Evolutionary conservation across 2,329 filamentous ascomycete genomes (phyloP).

Genomic region (Bisporella sp.): DNA sequence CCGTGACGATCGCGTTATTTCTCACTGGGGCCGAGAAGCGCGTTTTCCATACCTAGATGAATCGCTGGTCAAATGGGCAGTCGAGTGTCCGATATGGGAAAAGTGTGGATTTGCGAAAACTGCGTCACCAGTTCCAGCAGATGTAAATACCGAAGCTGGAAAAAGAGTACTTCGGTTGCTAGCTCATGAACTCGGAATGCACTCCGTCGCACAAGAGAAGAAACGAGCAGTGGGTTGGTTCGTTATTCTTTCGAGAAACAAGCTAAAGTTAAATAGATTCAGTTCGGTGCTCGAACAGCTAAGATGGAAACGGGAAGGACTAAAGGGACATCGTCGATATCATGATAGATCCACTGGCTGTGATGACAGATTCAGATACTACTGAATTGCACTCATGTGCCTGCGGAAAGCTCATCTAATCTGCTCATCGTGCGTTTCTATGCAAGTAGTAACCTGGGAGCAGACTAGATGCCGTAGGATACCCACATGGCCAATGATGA

Average conservation of each 20-base stretch:
- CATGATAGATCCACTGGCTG: conserved; percentile 37
- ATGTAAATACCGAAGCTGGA: conserved; percentile 56
- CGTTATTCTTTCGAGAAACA: neutral
- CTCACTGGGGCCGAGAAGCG: conserved; percentile 82
- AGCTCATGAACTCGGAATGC: conserved; percentile 68
- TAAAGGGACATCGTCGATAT: conserved; percentile 60
- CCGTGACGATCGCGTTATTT: conserved; percentile 84
- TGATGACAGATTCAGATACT: conserved; percentile 72
- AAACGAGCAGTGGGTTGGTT: conserved; percentile 68
- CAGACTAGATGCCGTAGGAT: conserved; percentile 19
- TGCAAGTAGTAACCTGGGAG: conserved; percentile 27
- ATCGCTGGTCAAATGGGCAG: conserved; percentile 71
- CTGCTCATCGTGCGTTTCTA: conserved; percentile 41
- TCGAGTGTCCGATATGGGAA: conserved; percentile 66
- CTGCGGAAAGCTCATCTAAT: conserved; percentile 20
- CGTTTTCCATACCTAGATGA: conserved; percentile 92
- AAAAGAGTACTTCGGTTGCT: conserved; percentile 77
- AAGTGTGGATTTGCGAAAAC: conserved; percentile 74
- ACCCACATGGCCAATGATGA: conserved; percentile 20
- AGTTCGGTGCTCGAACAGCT: conserved; percentile 75
- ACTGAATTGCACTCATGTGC: conserved; percentile 46
- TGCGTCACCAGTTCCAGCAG: conserved; percentile 18
- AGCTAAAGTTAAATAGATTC: conserved; percentile 46
- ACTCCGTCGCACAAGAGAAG: conserved; percentile 70
- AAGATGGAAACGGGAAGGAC: conserved; percentile 69